Conservation (phyloP, 345 rosid species). For the Gossypium arboreum region DNA sequence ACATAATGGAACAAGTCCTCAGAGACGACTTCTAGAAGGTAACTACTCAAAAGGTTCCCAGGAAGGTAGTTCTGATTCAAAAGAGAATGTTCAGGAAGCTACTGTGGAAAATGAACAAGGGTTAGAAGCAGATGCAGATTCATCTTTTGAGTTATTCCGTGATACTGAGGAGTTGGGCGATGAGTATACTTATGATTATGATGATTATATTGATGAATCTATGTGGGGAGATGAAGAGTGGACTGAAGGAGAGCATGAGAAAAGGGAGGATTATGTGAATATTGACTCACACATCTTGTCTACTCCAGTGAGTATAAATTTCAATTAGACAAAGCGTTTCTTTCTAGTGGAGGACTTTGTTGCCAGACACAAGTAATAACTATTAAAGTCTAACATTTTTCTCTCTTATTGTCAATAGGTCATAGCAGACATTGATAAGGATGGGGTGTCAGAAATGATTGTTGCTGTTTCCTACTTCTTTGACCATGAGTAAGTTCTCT, state of each 20-base stretch:
- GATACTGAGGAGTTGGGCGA: constrained; percentile 86
- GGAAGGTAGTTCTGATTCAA: constrained; percentile 45
- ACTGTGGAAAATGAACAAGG: constrained; percentile 80
- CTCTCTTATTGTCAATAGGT: constrained; percentile 44
- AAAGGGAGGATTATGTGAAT: constrained; percentile 84
- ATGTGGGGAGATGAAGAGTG: constrained; percentile 99
- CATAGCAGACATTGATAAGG: constrained; percentile 95
- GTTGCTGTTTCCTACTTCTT: constrained; percentile 95
- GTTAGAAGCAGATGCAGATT: constrained; percentile 87
- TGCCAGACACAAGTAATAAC: background rate
- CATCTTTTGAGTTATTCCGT: constrained; percentile 86
- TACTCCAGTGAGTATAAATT: constrained; percentile 76
- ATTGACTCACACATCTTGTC: constrained; percentile 86
- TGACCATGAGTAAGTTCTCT: constrained; percentile 82
- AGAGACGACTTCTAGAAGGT: constrained; percentile 81
- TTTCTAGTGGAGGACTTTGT: constrained; percentile 1
- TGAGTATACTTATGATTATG: constrained; percentile 88
- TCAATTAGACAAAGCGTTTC: constrained; percentile 14
- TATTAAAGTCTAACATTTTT: background rate
- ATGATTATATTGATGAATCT: constrained; percentile 79
- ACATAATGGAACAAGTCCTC: constrained; percentile 43
- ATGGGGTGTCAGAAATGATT: constrained; percentile 92
- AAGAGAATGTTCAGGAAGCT: constrained; percentile 47
- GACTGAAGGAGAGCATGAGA: constrained; percentile 80
- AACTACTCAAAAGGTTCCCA: constrained; percentile 41